phyloP scores from a whole-genome alignment of 352 stramenopile species.

The Pythium coloratum region DNA sequence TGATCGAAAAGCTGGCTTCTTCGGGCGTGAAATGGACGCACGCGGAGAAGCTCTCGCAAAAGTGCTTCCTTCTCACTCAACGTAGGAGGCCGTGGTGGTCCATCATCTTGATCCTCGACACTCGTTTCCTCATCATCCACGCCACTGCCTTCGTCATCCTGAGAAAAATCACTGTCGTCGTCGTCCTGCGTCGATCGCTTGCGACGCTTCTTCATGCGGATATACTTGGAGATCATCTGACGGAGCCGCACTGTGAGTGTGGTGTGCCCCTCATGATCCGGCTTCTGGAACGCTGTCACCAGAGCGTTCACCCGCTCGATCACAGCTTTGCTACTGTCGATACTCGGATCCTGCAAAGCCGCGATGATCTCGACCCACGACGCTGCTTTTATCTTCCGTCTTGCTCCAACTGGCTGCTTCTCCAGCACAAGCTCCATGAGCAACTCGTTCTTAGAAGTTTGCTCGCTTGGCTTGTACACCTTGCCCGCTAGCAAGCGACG shows the following conservation, averaged over 20 bases:
- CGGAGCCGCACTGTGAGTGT: neutral
- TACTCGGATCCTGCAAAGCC: too few relatives aligned
- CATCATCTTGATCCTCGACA: too few relatives aligned
- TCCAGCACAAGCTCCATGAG: slow-evolving; percentile 9
- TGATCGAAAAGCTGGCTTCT: neutral
- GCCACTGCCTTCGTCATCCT: too few relatives aligned
- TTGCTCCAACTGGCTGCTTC: neutral
- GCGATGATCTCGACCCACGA: too few relatives aligned
- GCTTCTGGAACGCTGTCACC: neutral
- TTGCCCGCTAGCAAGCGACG: too few relatives aligned
- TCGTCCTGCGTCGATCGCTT: too few relatives aligned
- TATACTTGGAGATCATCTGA: neutral
- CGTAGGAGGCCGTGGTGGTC: neutral
- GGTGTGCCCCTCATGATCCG: slow-evolving; percentile 1
- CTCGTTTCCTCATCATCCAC: too few relatives aligned
- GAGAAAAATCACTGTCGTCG: too few relatives aligned
- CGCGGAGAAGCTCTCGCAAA: neutral
- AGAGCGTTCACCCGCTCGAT: neutral
- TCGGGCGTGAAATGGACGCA: neutral
- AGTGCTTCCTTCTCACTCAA: neutral
- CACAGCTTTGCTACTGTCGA: too few relatives aligned
- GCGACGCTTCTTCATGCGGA: neutral
- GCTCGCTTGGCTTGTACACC: too few relatives aligned
- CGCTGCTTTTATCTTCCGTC: too few relatives aligned
- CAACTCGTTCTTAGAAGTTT: neutral